A percentile compares a stretch with the other conserved stretches of the same genome.
Evolutionary conservation across 2,329 filamentous ascomycete genomes (phyloP).

Genomic region (Exutisphaerella laricina): DNA sequence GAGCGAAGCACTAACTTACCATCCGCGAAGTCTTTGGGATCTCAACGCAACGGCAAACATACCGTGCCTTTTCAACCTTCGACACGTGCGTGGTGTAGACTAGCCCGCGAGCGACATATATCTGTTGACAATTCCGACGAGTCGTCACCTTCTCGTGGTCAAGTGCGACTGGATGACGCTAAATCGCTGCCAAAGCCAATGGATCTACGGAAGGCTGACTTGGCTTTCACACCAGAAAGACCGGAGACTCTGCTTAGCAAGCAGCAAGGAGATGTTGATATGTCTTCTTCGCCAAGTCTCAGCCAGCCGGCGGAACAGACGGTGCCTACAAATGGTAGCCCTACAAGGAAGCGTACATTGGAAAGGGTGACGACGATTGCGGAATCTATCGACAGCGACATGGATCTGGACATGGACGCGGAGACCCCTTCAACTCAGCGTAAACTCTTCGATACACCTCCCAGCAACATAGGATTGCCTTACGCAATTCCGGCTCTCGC

Average conservation of each 20-base stretch:
- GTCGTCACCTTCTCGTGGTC: no score
- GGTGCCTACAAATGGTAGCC: background rate
- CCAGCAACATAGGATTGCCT: no score
- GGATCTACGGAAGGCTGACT: constrained; percentile 5
- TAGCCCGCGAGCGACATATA: no score
- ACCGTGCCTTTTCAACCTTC: no score
- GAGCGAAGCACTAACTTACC: constrained; percentile 16
- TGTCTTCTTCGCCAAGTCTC: background rate
- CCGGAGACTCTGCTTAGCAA: no score
- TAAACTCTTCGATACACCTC: no score
- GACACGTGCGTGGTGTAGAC: no score
- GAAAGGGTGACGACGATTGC: constrained; percentile 11
- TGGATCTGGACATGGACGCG: constrained; percentile 2
- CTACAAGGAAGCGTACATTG: background rate
- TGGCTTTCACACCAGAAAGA: constrained; percentile 13
- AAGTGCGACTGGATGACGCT: constrained; percentile 1
- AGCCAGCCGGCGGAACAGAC: background rate
- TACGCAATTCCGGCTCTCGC: no score
- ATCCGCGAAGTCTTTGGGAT: background rate
- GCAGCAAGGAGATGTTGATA: no score
- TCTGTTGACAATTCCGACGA: no score
- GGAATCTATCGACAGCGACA: constrained; percentile 14
- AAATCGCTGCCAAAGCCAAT: background rate
- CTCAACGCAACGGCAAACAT: no score
- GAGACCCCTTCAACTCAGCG: no score